Conservation (phyloP, 192 early-diverging fungal species). For the Funneliformis mosseae region DNA sequence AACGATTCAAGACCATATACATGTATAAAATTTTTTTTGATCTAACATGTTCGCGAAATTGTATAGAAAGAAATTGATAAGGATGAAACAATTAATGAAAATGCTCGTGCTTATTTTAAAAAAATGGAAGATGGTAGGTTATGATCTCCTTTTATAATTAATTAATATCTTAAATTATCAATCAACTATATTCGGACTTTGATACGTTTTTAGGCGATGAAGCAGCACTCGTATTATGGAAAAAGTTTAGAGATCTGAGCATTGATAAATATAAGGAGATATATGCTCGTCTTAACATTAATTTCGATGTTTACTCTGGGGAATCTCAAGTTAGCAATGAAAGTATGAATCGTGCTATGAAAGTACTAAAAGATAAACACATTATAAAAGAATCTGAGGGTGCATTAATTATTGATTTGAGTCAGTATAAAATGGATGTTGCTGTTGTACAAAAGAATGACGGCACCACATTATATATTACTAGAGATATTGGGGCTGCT, state of each 20-base stretch:
- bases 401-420: slow-evolving; percentile 85
- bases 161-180: too few species aligned
- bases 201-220: slow-evolving; percentile 53
- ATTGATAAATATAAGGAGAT: slow-evolving; percentile 92
- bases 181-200: too few species aligned
- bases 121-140: slow-evolving; percentile 84
- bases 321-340: slow-evolving; percentile 84
- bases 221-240: slow-evolving; percentile 79
- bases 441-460: slow-evolving; percentile 88
- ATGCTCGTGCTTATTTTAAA: slow-evolving; percentile 90
- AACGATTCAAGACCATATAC: not conserved
- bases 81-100: slow-evolving; percentile 71
- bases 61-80: slow-evolving; percentile 63
- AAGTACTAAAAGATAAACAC: slow-evolving; percentile 71
- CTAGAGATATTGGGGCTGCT: slow-evolving; percentile 96
- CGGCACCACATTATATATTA: slow-evolving; percentile 91
- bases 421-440: slow-evolving; percentile 78
- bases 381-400: slow-evolving; percentile 79
- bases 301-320: slow-evolving; percentile 95
- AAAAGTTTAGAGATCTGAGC: slow-evolving; percentile 83
- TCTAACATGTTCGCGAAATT: not conserved
- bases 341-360: slow-evolving; percentile 67
- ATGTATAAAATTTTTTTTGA: not conserved
- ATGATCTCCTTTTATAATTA: not conserved
- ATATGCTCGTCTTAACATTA: slow-evolving; percentile 86